Evolutionary conservation across 768 basidiomycete genomes (phyloP), one percentile per base, ranked within the genome.

Genomic region (Lyophyllum semitale): DNA sequence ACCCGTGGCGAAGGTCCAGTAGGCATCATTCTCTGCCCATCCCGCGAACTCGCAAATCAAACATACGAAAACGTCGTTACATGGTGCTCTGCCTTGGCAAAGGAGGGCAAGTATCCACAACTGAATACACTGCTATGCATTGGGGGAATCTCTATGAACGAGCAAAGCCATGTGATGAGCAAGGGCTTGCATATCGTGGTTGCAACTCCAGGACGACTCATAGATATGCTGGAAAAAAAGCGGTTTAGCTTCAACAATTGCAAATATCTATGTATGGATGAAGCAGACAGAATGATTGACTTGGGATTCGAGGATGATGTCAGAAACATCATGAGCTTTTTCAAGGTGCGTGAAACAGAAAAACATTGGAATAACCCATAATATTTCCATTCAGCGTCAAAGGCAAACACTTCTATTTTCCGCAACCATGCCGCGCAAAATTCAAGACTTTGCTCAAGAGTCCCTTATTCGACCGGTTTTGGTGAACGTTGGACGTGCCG

Each of bases 211-310:
- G 97, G 97, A 17, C 83, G 97, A 48, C 77, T 98, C 50, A 98
- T 98, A 59, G 97, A 99, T 71, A 96, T 99, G 93, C 73, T 99
- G 60, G 95, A 97, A 72, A 98, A 98, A 79, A 91, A 85, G 71
- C 83, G 87, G 59, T 91, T 99, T 64, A 93, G 89, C 5, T 89
- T 98, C 68, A 89, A 91, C 58, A 89, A 88, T 59, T 98, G 95
- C 88, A 95, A 93, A 77, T 97, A 85, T 68, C 75, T 99, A 11
- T 98, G 95, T 68, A 95, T 99, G 93, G 97, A 99, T 72, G 97
- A 99, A 73, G 97, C 97, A 0, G 97, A 99, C 73, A 79, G 97
- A 55, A 99, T 99, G 97, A 95, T 99, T 57, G 97, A 99, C 67
- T 78, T 98, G 68, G 97, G 97, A 0, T 99, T 99, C 65, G 97